Percentiles rank a stretch among this genome's conserved stretches.
Evolutionary conservation across 73 alveolate species (phyloP).

Genomic region (Stentor coeruleus): DNA sequence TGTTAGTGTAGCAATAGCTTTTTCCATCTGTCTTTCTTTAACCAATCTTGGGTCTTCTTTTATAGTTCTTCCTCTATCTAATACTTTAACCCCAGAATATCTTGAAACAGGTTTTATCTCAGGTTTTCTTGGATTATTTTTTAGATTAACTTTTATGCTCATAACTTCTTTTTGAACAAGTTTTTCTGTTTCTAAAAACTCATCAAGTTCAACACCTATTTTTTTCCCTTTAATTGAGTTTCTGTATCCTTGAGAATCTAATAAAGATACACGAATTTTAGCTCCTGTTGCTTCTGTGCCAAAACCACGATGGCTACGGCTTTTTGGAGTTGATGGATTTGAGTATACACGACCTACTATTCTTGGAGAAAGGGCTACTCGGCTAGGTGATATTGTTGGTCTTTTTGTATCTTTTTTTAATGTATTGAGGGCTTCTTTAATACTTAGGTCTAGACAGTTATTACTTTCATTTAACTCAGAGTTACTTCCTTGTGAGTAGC

Average conservation of each 20-base stretch:
- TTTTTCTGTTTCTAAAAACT: not conserved
- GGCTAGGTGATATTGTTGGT: not conserved
- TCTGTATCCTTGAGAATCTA: not conserved
- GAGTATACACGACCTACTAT: not conserved
- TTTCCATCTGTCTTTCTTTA: not conserved
- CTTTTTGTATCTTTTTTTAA: not conserved
- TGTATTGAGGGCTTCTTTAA: not conserved
- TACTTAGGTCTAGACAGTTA: not conserved
- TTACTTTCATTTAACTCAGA: not conserved
- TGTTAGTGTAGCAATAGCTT: not conserved
- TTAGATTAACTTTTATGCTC: not conserved
- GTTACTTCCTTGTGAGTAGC: not conserved
- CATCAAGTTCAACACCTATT: not conserved
- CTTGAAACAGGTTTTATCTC: not conserved
- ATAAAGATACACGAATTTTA: not conserved
- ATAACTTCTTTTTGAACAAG: not conserved
- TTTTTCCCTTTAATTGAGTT: not conserved
- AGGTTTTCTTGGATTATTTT: too few relatives aligned
- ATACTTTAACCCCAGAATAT: not conserved
- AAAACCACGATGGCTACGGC: not conserved
- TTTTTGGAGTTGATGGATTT: not conserved
- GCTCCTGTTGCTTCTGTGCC: not conserved
- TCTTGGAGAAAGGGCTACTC: not conserved
- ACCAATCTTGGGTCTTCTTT: not conserved
- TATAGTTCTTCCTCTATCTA: not conserved